These are phyloP conservation scores for Lactarius evosmus DNA, from an alignment of 768 basidiomycete genomes.

Conservation along the genomic window DNA sequence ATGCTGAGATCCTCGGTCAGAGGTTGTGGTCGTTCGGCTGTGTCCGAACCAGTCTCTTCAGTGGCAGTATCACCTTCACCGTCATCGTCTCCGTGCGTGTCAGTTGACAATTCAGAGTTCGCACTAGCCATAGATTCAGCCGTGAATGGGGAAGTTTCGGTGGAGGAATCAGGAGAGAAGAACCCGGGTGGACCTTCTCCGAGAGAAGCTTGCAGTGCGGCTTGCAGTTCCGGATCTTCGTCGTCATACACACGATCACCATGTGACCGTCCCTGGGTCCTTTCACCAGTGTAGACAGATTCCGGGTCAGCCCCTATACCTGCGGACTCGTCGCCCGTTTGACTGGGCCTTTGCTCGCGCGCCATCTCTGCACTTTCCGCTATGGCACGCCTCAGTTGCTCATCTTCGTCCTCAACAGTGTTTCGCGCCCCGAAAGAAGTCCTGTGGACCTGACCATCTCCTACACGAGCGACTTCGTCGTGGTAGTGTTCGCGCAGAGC, in stretches of 20 bases:
- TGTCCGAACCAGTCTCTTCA: conserved; percentile 21
- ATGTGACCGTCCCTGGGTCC: conserved; percentile 4
- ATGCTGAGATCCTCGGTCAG: conserved; percentile 17
- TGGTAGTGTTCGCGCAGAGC: conserved; percentile 45
- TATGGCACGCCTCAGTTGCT: conserved; percentile 54
- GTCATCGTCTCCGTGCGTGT: neutral
- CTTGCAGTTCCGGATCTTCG: conserved; percentile 84
- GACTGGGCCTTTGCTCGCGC: conserved; percentile 32
- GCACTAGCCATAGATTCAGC: conserved; percentile 1
- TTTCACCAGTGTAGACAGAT: neutral
- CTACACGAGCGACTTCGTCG: conserved; percentile 37
- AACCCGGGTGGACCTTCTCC: conserved; percentile 58
- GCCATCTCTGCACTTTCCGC: conserved; percentile 55
- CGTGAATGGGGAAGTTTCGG: conserved; percentile 14
- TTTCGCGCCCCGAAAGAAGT: conserved; percentile 20
- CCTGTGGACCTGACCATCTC: conserved; percentile 11
- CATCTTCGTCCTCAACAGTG: conserved; percentile 51
- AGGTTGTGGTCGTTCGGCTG: conserved; percentile 1
- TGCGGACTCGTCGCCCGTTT: conserved; percentile 27
- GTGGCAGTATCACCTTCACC: conserved; percentile 13
- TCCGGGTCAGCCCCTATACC: conserved; percentile 18
- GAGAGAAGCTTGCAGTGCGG: conserved; percentile 80
- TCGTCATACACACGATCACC: conserved; percentile 67
- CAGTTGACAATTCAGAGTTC: neutral
- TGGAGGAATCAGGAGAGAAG: conserved; percentile 33